Base-by-base conservation (phyloP, 73 alveolate genomes). In the Paramecium caudatum region DNA sequence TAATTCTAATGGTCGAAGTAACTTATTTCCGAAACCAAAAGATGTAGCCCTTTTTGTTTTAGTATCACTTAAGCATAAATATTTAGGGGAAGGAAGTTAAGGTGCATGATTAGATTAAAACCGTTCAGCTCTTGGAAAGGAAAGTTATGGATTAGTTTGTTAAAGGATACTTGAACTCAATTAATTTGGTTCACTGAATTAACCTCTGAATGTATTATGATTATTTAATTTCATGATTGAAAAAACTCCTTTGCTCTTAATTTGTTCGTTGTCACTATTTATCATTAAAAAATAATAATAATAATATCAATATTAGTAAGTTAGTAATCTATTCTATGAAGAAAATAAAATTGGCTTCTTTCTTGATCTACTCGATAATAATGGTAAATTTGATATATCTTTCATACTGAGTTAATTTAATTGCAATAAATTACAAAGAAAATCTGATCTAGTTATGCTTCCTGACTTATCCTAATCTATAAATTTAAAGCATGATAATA, bases 101-200 rank as follows among this genome's bases (percentile, higher is more conserved):
- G 80, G 46, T 10, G 45, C 80, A 55, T 55, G 80, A 55, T 55
- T 37, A 55, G 41, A 55, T 55, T 55, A 55, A 10, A 65, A 65
- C 1, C 83, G 1, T 65, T 65, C 83, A 9, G 83, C 55, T 65
- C 49, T 65, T 30, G 83, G 50, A 65, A 65, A 65, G 21, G 83
- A 65, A 32, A 36, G 19, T 36, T 65, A 65, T 12, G 49, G 47
- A 36, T 65, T 65, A 3, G 83, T 30, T n/a, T 65, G 39, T 13
- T 36, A n/a, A 12, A 30, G 25, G 5, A 65, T 65, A 13, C 50
- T 36, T 1, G 83, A 65, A 43, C 83, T 65, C 8, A 65, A 27
- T 65, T 65, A 36, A 33, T 30, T 36, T 3, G 83, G 50, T 65
- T 65, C 83, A 16, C 83, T 65, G 39, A 65, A 65, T 65, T 65